Evolutionary conservation across 352 stramenopile species (phyloP).

Genomic region (Pythium biforme): DNA sequence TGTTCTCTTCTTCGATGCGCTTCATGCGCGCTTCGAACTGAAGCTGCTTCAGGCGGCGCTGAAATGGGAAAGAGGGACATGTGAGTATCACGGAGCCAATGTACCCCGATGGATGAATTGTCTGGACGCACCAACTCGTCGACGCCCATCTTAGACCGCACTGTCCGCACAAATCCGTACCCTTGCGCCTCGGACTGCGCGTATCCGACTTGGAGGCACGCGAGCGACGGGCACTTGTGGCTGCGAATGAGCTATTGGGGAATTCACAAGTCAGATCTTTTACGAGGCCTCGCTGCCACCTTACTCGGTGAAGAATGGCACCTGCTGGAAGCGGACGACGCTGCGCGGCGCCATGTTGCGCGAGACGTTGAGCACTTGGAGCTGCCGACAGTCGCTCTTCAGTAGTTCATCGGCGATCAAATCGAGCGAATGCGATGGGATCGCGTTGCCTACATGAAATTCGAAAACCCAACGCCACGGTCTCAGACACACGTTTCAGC

Average conservation of each 20-base stretch:
- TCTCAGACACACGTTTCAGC: too few species aligned
- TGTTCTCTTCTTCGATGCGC: constrained; percentile 32
- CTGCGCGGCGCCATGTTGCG: constrained; percentile 40
- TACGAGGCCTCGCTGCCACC: too few species aligned
- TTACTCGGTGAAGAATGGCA: too few species aligned
- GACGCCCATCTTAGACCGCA: constrained; percentile 41
- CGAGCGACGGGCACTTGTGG: constrained; percentile 46
- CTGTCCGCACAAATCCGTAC: constrained; percentile 36
- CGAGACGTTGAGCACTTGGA: constrained; percentile 56
- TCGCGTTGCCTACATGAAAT: constrained; percentile 42
- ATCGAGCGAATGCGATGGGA: constrained; percentile 38
- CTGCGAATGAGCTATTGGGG: constrained; percentile 43
- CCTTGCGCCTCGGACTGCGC: constrained; percentile 44
- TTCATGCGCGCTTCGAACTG: constrained; percentile 39
- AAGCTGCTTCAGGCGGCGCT: constrained; percentile 42
- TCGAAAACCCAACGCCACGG: too few species aligned
- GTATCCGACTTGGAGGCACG: constrained; percentile 47
- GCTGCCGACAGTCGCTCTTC: constrained; percentile 36
- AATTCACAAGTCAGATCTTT: too few species aligned
- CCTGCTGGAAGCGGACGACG: constrained; percentile 49
- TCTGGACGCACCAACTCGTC: too few species aligned
- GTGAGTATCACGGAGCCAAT: too few species aligned
- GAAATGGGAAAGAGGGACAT: background rate
- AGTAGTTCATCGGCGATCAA: constrained; percentile 42
- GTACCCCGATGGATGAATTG: too few species aligned